A percentile compares a stretch with the other conserved stretches of the same genome.
Evolutionary conservation across 2,329 filamentous ascomycete genomes (phyloP).

Genomic region (Exophiala phaeomuriformis): DNA sequence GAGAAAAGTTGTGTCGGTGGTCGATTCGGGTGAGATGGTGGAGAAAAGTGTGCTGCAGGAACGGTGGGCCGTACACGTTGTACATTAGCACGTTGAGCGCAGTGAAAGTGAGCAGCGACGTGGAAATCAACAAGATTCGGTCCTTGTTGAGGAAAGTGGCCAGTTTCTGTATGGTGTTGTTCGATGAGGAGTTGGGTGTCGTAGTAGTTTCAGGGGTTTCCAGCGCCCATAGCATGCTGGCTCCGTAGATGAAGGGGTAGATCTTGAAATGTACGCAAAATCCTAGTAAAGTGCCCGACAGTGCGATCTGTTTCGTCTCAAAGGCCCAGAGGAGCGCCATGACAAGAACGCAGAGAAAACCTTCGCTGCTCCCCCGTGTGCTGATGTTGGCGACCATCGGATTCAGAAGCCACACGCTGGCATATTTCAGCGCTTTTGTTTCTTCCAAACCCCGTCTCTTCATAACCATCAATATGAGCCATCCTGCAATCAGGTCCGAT

Average conservation of each 20-base stretch:
- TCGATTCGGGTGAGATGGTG: conserved; percentile 91
- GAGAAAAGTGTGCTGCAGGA: conserved; percentile 82
- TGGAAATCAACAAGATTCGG: conserved; percentile 38
- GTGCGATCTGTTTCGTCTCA: conserved; percentile 50
- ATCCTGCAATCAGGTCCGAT: conserved; percentile 78
- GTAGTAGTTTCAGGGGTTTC: background rate
- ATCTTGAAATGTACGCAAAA: conserved; percentile 95
- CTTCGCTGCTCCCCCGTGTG: conserved; percentile 89
- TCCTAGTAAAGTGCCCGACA: conserved; percentile 71
- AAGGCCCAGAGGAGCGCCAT: conserved; percentile 78
- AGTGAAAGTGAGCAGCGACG: conserved; percentile 66
- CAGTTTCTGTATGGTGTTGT: conserved; percentile 21
- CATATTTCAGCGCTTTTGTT: conserved; percentile 61
- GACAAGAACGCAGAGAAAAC: conserved; percentile 76
- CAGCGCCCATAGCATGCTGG: conserved; percentile 43
- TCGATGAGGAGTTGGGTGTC: conserved; percentile 3
- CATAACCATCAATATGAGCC: conserved; percentile 59
- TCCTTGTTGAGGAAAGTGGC: conserved; percentile 34
- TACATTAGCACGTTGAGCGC: conserved; percentile 75
- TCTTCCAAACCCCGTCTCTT: conserved; percentile 42
- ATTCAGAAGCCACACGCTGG: conserved; percentile 87
- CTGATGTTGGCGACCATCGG: conserved; percentile 98
- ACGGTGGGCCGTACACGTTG: conserved; percentile 65
- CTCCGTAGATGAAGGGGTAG: conserved; percentile 93
- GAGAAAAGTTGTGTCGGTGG: conserved; percentile 96